phyloP scores from a whole-genome alignment of 306 rosid species.

The Datisca glomerata region DNA sequence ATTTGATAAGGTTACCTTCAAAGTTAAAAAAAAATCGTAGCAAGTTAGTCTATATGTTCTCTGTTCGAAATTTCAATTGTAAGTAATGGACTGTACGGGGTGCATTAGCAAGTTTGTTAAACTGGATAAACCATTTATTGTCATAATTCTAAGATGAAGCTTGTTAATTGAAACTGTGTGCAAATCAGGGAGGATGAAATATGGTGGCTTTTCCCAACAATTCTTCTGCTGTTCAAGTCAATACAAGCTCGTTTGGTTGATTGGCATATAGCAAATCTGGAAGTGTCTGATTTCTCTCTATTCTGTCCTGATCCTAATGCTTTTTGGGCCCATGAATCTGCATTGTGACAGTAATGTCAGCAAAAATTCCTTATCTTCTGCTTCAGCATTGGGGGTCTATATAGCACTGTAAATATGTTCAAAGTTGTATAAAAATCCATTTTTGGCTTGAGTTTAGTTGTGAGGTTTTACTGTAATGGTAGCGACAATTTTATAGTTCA shows the following conservation, averaged over 20 bases:
- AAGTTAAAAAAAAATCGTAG: no score
- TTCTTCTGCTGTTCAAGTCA: slow-evolving; percentile 66
- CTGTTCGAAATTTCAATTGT: no score
- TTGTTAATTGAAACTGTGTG: slow-evolving; percentile 16
- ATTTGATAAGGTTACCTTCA: no score
- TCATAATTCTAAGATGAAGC: no score
- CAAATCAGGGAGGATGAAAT: slow-evolving; percentile 75
- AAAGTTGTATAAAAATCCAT: slow-evolving; percentile 32
- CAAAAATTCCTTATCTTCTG: slow-evolving; percentile 14
- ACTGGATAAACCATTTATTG: no score
- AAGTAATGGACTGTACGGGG: no score
- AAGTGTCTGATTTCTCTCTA: slow-evolving; percentile 68
- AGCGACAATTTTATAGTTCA: no score
- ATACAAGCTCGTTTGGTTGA: slow-evolving; percentile 73
- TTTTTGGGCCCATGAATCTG: slow-evolving; percentile 90
- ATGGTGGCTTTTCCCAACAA: slow-evolving; percentile 88
- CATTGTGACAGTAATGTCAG: slow-evolving; percentile 17
- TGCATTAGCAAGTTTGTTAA: no score
- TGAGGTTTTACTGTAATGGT: no score
- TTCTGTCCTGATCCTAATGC: slow-evolving; percentile 85
- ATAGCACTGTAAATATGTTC: slow-evolving; percentile 37
- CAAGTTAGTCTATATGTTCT: no score
- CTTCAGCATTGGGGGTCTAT: slow-evolving; percentile 15
- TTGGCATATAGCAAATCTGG: slow-evolving; percentile 92
- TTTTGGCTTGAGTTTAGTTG: neutral